These are phyloP conservation scores for Colletotrichum simmondsii DNA, from an alignment of 2,329 filamentous ascomycete species.

Conservation along the genomic window DNA sequence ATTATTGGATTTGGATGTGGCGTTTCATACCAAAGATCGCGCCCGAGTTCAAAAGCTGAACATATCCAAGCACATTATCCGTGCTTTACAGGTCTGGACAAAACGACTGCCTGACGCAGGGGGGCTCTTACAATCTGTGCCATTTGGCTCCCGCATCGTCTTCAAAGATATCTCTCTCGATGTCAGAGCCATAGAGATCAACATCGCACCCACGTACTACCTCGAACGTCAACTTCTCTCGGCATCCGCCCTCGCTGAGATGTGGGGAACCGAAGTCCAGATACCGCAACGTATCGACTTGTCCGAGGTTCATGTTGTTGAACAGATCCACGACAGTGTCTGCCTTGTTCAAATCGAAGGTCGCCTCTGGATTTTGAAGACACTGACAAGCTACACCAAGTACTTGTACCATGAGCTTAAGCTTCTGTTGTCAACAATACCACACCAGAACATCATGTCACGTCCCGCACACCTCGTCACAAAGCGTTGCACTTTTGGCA, in stretches of 20 bases:
- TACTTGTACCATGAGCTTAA: slow-evolving; percentile 72
- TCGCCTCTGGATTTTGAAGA: slow-evolving; percentile 65
- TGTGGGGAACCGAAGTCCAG: slow-evolving; percentile 54
- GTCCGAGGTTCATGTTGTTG: slow-evolving; percentile 58
- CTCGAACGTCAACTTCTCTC: slow-evolving; percentile 65
- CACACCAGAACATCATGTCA: slow-evolving; percentile 64
- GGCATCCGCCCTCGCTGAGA: slow-evolving; percentile 49
- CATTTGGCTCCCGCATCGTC: slow-evolving; percentile 69
- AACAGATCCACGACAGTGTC: slow-evolving; percentile 69
- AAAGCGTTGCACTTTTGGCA: slow-evolving; percentile 66
- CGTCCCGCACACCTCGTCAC: slow-evolving; percentile 64
- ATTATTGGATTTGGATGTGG: slow-evolving; percentile 60
- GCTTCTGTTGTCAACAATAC: slow-evolving; percentile 61
- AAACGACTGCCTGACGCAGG: slow-evolving; percentile 41
- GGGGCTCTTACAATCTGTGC: slow-evolving; percentile 55
- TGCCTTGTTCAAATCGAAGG: slow-evolving; percentile 60
- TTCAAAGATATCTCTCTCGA: slow-evolving; percentile 62
- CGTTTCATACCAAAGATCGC: slow-evolving; percentile 66
- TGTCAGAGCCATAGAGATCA: slow-evolving; percentile 56
- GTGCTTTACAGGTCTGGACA: slow-evolving; percentile 65
- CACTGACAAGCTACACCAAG: slow-evolving; percentile 66
- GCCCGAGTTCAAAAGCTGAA: slow-evolving; percentile 59
- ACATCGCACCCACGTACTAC: slow-evolving; percentile 60
- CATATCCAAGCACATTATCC: slow-evolving; percentile 64
- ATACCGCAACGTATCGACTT: slow-evolving; percentile 63